Evolutionary conservation across 2,329 filamentous ascomycete species (phyloP), one percentile per base, ranked within the genome.

Genomic region (Ophiostoma ips): DNA sequence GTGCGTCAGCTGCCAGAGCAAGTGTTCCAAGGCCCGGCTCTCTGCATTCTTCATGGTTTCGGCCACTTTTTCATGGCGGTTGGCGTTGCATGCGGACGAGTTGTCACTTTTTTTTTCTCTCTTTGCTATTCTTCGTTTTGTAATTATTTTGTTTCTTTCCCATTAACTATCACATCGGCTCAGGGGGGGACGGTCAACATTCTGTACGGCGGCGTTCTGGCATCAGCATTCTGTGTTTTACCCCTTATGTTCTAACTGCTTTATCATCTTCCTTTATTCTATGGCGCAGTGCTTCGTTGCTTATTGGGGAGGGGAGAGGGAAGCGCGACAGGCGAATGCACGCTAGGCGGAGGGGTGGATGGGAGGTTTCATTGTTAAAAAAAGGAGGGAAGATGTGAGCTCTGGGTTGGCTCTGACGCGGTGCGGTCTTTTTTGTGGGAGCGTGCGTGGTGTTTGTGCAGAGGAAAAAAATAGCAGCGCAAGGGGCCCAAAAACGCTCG

Each of bases 151-250:
- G n/a, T 21, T 10, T 38, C 24, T 13, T 21, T 2, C 15, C 28
- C 18, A 13, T 37, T 36, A 10, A 47, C 24, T 30, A 11, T 18
- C 28, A 45, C 24, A 43, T 30, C 40, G 40, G 40, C 21, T 41
- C n/a, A 28, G 38, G 38, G 38, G 38, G 38, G 38, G 24, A 41
- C 19, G 38, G 24, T 41, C 13, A 1, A 41, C 38, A 24, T 44
- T 44, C 43, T 45, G 31, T 33, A 43, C 24, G 40, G 40, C 40
- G 40, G 40, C 40, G 40, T 43, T 41, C 30, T 15, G 40, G 21
- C 40, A 43, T 43, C 40, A 43, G 40, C 40, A 43, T 43, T 30
- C 16, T 43, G 40, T 31, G 24, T 41, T 41, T 43, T 43, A 30
- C 40, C 24, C 24, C 24, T 28, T 15, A 28, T 28, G 16, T 43